Base-by-base conservation (phyloP, 169 alveolate species). In the Cryptosporidium canis region DNA sequence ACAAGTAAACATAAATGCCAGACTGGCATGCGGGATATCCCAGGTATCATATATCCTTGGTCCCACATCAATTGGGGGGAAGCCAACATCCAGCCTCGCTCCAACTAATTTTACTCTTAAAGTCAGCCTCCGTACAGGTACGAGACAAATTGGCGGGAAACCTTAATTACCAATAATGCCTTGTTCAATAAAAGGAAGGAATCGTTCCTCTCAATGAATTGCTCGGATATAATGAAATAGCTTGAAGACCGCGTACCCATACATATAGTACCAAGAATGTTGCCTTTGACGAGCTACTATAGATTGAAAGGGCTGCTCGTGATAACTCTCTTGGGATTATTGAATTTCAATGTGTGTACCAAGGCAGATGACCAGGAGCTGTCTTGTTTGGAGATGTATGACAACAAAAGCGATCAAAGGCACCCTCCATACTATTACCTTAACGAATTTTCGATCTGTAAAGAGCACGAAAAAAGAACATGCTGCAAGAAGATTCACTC, bases 391-490 rank as follows among this genome's bases (percentile, higher is more conserved):
- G 48, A 58, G 3, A 48, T 70, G 14, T 70, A 31, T 24, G 27
- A 51, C 67, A 35, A 77, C 14, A 61, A 77, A 3, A 53, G 27
- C 3, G 72, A 77, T 16, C 56, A 71, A 55, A 77, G 16, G 37
- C 72, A 77, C 35, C 63, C 2, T 21, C 87, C 87, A 43, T 24
- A 41, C 27, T 47, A 77, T 41, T 43, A 35, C 21, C 24, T 33
- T 29, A 29, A 61, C 43, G 66, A 77, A 27, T 77, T 77, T 44
- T 33, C 66, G 1, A 35, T 63, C 5, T 77, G 87, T 27, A 77
- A 77, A 24, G 87, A 77, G 29, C 87, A 77, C 61, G 87, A 77
- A 58, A 77, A 29, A 37, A 31, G 87, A 61, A 77, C 87, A 2
- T 77, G 87, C 33, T 77, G 87, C 56, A 77, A 61, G 14, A 77